phyloP scores from a whole-genome alignment of 2,329 filamentous ascomycete genomes.

The Hortaea sp. region DNA sequence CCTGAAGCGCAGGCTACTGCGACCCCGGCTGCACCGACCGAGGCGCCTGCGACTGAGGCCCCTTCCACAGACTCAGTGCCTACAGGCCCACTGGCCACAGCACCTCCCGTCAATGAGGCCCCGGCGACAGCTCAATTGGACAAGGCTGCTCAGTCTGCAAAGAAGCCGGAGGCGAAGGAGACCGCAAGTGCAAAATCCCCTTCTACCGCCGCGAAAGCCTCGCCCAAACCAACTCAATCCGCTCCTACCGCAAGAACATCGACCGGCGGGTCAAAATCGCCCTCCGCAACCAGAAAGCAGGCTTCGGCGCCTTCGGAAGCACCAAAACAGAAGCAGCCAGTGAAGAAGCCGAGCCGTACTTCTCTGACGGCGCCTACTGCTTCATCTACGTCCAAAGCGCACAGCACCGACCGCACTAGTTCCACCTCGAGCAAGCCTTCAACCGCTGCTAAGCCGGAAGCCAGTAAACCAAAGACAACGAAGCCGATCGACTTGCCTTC shows the following conservation, averaged over 20 bases:
- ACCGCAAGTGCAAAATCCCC: conserved; percentile 7
- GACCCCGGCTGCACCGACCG: not conserved
- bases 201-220: conserved; percentile 11
- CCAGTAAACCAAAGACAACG: conserved; percentile 57
- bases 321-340: conserved; percentile 4
- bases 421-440: conserved; percentile 9
- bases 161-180: conserved; percentile 5
- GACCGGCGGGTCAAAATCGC: conserved; percentile 10
- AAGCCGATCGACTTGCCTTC: conserved; percentile 57
- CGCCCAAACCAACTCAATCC: conserved; percentile 4
- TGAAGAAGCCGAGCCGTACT: conserved; percentile 23
- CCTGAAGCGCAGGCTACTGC: not conserved
- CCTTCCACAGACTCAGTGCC: conserved; percentile 3
- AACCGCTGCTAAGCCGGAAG: conserved; percentile 7
- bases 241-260: conserved; percentile 9
- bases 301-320: conserved; percentile 9
- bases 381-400: conserved; percentile 20
- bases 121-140: conserved; percentile 4
- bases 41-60: conserved; percentile 2
- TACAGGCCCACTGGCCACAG: too few species aligned
- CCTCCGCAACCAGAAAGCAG: conserved; percentile 6
- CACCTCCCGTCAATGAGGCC: conserved; percentile 2
- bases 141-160: not conserved
- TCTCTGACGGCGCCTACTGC: conserved; percentile 26
- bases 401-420: conserved; percentile 11